Evolutionary conservation across 2,329 filamentous ascomycete species (phyloP), one percentile per base, ranked within the genome.

Genomic region (Endocalyx cinctus): DNA sequence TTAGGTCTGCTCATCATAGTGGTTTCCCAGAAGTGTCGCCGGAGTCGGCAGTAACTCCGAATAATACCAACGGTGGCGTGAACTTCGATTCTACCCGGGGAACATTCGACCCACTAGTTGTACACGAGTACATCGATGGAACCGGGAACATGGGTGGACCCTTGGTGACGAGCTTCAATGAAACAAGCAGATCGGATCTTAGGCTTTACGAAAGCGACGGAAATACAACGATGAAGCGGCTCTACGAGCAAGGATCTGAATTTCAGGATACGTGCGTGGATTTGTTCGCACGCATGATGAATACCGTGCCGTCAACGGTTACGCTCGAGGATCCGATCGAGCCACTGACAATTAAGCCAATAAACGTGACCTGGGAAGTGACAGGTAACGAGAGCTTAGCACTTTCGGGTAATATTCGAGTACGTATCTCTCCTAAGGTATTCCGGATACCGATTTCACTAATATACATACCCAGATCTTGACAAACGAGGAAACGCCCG

Each of bases 181-280:
- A 45, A 28, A 46, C 35, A 1, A 48, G 44, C 29, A 44, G 46
- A n/a, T 54, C 52, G 2, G 52, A 55, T 29, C 43, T 50, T 6
- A 43, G 52, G 8, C 28, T 54, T n/a, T 54, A 45, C 34, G 47
- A 43, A 19, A 51, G 47, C 25, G 52, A 56, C 20, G 38, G 42
- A 4, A 54, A 55, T 18, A 41, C 39, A 26, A 51, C 51, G 5
- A 56, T 55, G 51, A 27, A 40, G 17, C 34, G 40, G 10, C 28
- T 56, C 13, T 53, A 52, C n/a, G 34, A 35, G 5, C 38, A 41
- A 8, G 43, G 42, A 5, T 44, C 50, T 4, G 41, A 23, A 2
- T 55, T 54, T 28, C 40, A 45, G 15, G 37, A 43, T 10, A 50
- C 46, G 14, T 56, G 52, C 16, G 43, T 42, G 8, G 38, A 45